Evolutionary conservation across 2,329 filamentous ascomycete species (phyloP), one percentile per base, ranked within the genome.

Genomic region (Xylaria digitata): DNA sequence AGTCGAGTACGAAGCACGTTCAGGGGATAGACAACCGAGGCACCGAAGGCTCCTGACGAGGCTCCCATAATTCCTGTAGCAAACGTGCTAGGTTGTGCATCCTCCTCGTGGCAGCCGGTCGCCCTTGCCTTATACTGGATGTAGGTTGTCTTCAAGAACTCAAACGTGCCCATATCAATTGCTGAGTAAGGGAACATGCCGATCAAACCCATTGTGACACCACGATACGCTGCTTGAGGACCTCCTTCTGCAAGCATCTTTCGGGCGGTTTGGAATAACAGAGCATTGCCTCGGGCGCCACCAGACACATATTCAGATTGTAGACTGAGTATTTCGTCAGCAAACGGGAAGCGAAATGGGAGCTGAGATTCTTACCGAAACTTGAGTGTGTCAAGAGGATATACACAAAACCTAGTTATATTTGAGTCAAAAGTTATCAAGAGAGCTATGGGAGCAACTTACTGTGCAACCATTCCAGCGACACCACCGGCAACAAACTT

Each of bases 181-280:
- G 96, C 96, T 48, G 94, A 95, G 79, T 98, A 99, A 0, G 96
- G 96, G 75, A 99, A 99, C 89, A 98, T 97, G 77, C 96, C 96
- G 57, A 97, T 82, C 3, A 99, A 85, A 17, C 96, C 96, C 87
- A 98, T 96, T 0, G 94, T 94, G 40, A 99, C 86, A 46, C 96
- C 96, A 61, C 95, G 93, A 79, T 98, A 99, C 70, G 94, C 95
- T 6, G 92, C 86, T 37, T 87, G 84, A 32, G 94, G 72, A 23
- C 93, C 93, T 65, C 92, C 92, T 66, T 89, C 87, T 46, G 85
- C 86, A 84, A 90, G 93, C 91, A 99, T 97, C 78, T 94, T 97
- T 77, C 87, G 86, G 2, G 92, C 92, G 0, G 95, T 98, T 55
- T 91, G 89, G 32, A 89, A 81, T 69, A 99, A 92, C 37, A 99